Percentiles rank a stretch among this genome's conserved stretches.
These are phyloP conservation scores for Streptanthus diversifolius DNA, from an alignment of 345 rosid species.

Conservation along the genomic window DNA sequence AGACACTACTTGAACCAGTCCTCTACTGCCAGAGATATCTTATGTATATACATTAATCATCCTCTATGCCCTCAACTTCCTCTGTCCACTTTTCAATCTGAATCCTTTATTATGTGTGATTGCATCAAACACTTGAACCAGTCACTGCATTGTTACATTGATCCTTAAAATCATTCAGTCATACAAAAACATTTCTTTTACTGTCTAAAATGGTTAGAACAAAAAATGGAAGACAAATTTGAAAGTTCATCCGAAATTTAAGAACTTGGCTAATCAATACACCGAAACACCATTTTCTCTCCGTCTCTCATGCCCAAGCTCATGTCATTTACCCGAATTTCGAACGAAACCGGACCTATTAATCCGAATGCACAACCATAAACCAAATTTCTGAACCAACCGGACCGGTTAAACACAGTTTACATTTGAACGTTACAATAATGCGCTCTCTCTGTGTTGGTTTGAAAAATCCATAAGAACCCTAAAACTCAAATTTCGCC, in stretches of 20 bases:
- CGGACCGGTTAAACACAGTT: no score
- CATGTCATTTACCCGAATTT: no score
- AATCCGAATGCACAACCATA: no score
- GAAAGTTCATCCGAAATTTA: no score
- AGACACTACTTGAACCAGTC: neutral
- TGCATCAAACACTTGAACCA: neutral
- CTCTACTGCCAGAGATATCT: neutral
- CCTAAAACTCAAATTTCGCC: neutral
- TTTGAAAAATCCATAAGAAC: neutral
- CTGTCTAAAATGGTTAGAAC: no score
- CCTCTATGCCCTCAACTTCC: neutral
- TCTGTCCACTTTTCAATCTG: neutral
- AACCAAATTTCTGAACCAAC: neutral
- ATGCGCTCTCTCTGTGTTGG: neutral
- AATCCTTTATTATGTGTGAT: neutral
- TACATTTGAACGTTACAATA: neutral
- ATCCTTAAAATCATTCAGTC: no score
- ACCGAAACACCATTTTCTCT: no score
- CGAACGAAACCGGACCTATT: neutral
- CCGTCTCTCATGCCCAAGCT: no score
- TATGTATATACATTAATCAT: slow-evolving; percentile 10
- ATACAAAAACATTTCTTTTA: no score
- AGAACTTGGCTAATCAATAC: no score
- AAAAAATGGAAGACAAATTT: no score
- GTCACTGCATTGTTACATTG: neutral